A percentile compares a stretch with the other conserved stretches of the same genome.
These are phyloP conservation scores for Eucalyptus fibrosa DNA, from an alignment of 345 rosid species.

Conservation along the genomic window DNA sequence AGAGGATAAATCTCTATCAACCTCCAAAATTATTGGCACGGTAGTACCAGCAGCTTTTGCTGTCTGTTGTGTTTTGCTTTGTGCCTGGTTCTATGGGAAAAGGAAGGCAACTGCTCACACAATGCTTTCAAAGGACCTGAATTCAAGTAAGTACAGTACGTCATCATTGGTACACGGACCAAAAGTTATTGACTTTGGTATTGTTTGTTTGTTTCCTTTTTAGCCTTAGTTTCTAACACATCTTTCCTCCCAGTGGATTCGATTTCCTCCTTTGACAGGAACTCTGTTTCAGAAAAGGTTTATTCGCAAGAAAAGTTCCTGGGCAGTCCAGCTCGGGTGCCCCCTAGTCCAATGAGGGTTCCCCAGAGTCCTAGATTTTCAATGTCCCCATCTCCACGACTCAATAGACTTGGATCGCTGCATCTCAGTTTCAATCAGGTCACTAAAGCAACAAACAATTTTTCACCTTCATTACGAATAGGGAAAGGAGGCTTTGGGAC, in stretches of 20 bases:
- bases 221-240: not conserved
- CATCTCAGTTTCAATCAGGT: conserved; percentile 56
- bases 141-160: conserved; percentile 40
- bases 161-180: not conserved
- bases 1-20: not conserved
- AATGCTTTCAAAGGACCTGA: conserved; percentile 42
- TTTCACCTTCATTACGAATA: conserved; percentile 40
- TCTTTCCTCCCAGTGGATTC: conserved; percentile 53
- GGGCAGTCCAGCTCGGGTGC: conserved; percentile 48
- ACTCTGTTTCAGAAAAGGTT: conserved; percentile 37
- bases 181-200: not conserved
- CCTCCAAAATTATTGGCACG: conserved; percentile 13
- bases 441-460: conserved; percentile 49
- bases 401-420: conserved; percentile 50
- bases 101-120: conserved; percentile 46
- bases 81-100: conserved; percentile 51
- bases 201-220: not conserved
- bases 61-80: conserved; percentile 32
- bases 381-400: conserved; percentile 73
- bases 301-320: conserved; percentile 31
- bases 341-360: conserved; percentile 61
- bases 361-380: conserved; percentile 82
- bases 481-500: conserved; percentile 94
- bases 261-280: conserved; percentile 36
- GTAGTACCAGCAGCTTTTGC: conserved; percentile 35